Evolutionary conservation across 2,329 filamentous ascomycete genomes (phyloP), one percentile per base, ranked within the genome.

Genomic region (Colletotrichum euphorbiae): DNA sequence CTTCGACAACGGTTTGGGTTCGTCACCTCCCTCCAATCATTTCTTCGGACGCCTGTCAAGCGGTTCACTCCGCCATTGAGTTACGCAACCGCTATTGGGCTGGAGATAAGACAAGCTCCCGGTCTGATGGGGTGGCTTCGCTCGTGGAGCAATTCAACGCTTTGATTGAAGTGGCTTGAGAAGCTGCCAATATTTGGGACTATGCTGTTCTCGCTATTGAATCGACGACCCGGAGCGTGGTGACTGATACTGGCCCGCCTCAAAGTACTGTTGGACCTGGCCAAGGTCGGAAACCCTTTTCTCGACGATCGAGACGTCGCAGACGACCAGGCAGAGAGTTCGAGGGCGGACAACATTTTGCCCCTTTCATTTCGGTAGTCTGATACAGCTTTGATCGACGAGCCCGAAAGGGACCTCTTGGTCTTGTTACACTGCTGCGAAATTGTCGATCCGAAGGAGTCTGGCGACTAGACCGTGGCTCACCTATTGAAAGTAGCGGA

Each of bases 341-440:
- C 58, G 1, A 46, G 2, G 11, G 43, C 0, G 2, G 43, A 46
- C 0, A 48, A 12, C 9, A 7, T 15, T 15, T 17, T 68, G 15
- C 54, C 64, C 15, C 2, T 1, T 7, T 51, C 71, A 0, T 70
- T 72, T 19, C 50, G 70, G 3, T 24, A 12, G 31, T 63, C 68
- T 5, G 68, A 71, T 12, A 7, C 57, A 1, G 55, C 56, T 5
- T 42, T 70, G 17, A 62, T 72, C 3, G 67, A 69, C 6, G 65
- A 60, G 0, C 9, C 45, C 19, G 71, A 72, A 50, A 72, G 62
- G 28, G 70, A 71, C 24, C 61, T 72, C 1, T 51, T 71, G 6
- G 68, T 72, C 17, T 51, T 72, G 15, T 40, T 72, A 17, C 64
- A 69, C 24, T 71, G 70, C 3, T 71, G 70, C 55, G 50, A 70